These are phyloP conservation scores for Quercus gilva DNA, from an alignment of 306 rosid species.

Conservation along the genomic window DNA sequence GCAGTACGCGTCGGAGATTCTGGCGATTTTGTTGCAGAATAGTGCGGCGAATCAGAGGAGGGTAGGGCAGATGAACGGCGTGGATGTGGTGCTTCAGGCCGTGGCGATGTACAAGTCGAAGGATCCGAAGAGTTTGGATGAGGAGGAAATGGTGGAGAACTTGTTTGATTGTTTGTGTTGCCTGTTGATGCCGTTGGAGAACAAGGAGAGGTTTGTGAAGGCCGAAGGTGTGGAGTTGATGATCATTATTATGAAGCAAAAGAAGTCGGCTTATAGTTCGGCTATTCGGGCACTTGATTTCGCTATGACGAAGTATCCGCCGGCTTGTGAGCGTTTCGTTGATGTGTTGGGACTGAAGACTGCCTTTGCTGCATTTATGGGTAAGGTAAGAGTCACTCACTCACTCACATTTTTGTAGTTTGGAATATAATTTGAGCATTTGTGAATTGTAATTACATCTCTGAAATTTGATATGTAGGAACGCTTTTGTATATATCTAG, in stretches of 20 bases:
- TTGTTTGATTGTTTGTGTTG: constrained; percentile 92
- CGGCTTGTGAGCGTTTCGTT: constrained; percentile 92
- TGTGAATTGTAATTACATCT: too few species aligned
- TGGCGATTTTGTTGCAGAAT: constrained; percentile 86
- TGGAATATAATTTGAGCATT: too few species aligned
- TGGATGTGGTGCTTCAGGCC: constrained; percentile 87
- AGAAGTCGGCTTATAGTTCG: constrained; percentile 91
- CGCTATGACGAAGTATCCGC: constrained; percentile 92
- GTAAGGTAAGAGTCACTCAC: constrained; percentile 61
- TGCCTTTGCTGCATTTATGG: constrained; percentile 96
- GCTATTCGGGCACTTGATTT: constrained; percentile 96
- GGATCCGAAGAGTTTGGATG: constrained; percentile 88
- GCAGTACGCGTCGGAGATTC: constrained; percentile 89
- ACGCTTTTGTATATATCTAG: too few species aligned
- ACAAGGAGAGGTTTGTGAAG: constrained; percentile 90
- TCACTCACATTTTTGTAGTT: too few species aligned
- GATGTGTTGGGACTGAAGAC: constrained; percentile 98
- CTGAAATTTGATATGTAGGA: too few species aligned
- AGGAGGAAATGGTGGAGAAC: constrained; percentile 93
- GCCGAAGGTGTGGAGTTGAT: constrained; percentile 97
- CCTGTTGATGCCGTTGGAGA: constrained; percentile 88
- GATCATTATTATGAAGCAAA: constrained; percentile 93
- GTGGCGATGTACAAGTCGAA: constrained; percentile 92
- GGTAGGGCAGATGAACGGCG: constrained; percentile 96
- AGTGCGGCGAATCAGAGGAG: constrained; percentile 73